Base-by-base conservation (phyloP, 768 basidiomycete genomes). In the Psilocybe tampanensis region DNA sequence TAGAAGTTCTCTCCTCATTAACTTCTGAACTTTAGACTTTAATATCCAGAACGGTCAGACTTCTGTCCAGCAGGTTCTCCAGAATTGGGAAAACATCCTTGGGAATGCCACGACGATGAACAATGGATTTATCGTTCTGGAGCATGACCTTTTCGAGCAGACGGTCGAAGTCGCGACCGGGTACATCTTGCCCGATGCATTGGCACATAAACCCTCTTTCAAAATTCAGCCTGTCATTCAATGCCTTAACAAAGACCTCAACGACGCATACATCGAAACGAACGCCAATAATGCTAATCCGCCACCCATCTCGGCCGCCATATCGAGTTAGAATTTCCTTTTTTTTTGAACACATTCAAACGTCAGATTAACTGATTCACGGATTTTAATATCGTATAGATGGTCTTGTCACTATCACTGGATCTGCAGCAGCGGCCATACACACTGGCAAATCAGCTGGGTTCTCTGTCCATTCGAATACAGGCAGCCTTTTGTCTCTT, bases 101-200 rank as follows among this genome's bases (percentile, higher is more conserved):
- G 72, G 71, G 47, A 88, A 86, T 64, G 87, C 81, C 9, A 72
- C 84, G 2, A 65, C 70, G 21, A 74, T 89, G 54, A 60, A 79
- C 64, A 82, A 71, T n/a, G 94, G 94, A 13, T 96, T 96, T 79
- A 92, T 96, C 64, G 89, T 92, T 48, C 80, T 96, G 33, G 90
- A 92, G 70, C 89, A 92, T 68, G 93, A 94, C 71, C 79, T 94
- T 29, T 94, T 92, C 78, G 85, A 88, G 71, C 88, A 94, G 69
- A 79, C 86, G 1, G 92, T 94, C 44, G 89, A 94, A 58, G 80
- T 95, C 22, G 92, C 93, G 3, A 89, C 88, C 29, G 92, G 90
- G 34, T 94, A 94, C 75, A 86, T 94, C 66, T 80, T 94, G 17
- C 93, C 93, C 2, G 85, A 86, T 66, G 93, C 90, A 5, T 74